These are phyloP conservation scores for Lactarius deliciosus DNA, from an alignment of 768 basidiomycete species.

Conservation along the genomic window DNA sequence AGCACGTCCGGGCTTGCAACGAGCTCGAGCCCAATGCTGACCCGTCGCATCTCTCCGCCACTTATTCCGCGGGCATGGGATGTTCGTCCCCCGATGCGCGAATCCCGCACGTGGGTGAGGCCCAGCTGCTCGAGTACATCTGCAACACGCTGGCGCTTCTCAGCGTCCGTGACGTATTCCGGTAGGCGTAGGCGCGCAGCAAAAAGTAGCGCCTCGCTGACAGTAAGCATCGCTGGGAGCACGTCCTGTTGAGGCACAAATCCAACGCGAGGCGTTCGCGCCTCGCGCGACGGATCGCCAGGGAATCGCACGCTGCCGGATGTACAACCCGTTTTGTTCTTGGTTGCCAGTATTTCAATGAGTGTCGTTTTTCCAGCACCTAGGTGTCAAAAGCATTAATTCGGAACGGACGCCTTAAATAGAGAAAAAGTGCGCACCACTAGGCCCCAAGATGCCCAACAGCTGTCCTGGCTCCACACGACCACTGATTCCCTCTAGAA, in stretches of 20 bases:
- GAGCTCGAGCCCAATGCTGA: constrained; percentile 58
- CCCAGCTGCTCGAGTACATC: constrained; percentile 77
- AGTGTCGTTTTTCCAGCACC: constrained; percentile 90
- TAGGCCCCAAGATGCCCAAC: constrained; percentile 91
- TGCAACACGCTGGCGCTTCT: constrained; percentile 66
- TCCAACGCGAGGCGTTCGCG: constrained; percentile 56
- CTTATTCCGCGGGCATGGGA: constrained; percentile 63
- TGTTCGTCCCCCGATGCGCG: constrained; percentile 68
- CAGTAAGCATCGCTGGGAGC: constrained; percentile 63
- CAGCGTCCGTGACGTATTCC: constrained; percentile 59
- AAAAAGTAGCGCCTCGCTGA: constrained; percentile 67
- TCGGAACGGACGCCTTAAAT: not conserved
- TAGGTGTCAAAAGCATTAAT: constrained; percentile 27
- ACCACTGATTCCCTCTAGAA: constrained; percentile 72
- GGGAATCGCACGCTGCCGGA: constrained; percentile 64
- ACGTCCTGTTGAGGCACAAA: constrained; percentile 89
- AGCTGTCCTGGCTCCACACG: constrained; percentile 75
- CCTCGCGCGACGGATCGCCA: constrained; percentile 36
- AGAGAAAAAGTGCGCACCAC: constrained; percentile 47
- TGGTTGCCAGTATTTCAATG: constrained; percentile 87
- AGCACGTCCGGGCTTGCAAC: constrained; percentile 60
- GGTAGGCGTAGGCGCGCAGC: constrained; percentile 84
- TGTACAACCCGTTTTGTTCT: constrained; percentile 68
- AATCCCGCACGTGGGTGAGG: constrained; percentile 63
- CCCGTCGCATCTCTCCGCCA: constrained; percentile 65